A percentile compares a stretch with the other conserved stretches of the same genome.
Evolutionary conservation across 2,329 filamentous ascomycete genomes (phyloP).

Genomic region (Apiospora kogelbergensis): DNA sequence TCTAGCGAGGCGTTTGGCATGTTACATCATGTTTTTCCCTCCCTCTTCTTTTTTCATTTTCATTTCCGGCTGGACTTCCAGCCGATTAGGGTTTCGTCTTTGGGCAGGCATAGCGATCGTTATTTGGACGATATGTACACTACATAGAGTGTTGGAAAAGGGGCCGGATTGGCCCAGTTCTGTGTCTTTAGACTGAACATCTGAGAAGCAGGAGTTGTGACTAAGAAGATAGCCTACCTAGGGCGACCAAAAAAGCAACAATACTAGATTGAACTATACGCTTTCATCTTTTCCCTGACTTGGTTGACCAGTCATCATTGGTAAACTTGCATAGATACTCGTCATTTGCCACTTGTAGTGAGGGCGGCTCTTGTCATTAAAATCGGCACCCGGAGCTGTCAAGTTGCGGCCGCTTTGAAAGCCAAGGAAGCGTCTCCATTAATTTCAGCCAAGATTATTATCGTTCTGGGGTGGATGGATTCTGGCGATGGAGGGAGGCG

Average conservation of each 20-base stretch:
- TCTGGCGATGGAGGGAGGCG: background rate
- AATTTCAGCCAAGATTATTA: background rate
- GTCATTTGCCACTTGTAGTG: background rate
- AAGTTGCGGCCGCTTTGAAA: background rate
- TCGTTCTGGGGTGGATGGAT: background rate
- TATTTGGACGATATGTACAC: background rate
- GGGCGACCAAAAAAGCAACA: background rate
- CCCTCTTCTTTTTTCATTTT: background rate
- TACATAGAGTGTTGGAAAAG: background rate
- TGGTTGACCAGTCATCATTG: background rate
- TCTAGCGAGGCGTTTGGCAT: background rate
- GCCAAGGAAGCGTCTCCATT: background rate
- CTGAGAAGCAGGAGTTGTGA: background rate
- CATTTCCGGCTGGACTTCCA: background rate
- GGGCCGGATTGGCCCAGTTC: background rate
- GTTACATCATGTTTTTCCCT: background rate
- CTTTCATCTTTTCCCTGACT: background rate
- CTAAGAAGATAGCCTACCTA: background rate
- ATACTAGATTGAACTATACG: background rate
- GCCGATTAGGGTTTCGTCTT: background rate
- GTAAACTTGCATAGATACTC: background rate
- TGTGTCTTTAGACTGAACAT: background rate
- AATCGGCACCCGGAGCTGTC: background rate
- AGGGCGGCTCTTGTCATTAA: background rate
- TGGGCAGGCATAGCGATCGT: background rate